These are phyloP conservation scores for Coriaria nepalensis DNA, from an alignment of 306 rosid species.

Conservation along the genomic window DNA sequence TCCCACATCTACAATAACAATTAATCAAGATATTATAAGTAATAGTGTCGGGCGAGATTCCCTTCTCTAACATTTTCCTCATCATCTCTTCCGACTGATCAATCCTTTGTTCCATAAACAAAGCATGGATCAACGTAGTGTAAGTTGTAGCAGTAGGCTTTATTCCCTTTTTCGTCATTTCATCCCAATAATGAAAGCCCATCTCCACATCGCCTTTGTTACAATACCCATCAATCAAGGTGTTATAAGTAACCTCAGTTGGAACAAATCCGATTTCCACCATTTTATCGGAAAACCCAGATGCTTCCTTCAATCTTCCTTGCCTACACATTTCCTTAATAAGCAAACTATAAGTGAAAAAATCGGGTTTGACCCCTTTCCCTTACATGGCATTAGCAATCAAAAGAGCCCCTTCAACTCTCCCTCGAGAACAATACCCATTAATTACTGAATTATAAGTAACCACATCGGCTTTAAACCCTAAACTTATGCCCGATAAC, in stretches of 20 bases:
- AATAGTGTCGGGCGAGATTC: conserved; percentile 47
- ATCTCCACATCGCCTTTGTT: conserved; percentile 52
- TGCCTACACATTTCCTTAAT: conserved; percentile 55
- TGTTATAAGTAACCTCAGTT: conserved; percentile 53
- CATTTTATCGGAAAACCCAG: conserved; percentile 38
- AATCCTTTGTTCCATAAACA: conserved; percentile 52
- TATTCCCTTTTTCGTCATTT: conserved; percentile 57
- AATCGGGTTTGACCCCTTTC: conserved; percentile 52
- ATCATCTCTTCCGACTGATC: conserved; percentile 46
- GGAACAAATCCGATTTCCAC: conserved; percentile 41
- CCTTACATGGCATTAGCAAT: conserved; percentile 37
- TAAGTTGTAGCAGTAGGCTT: conserved; percentile 45
- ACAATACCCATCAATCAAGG: conserved; percentile 66
- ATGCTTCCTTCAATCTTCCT: conserved; percentile 51
- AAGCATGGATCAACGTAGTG: conserved; percentile 68
- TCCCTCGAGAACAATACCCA: conserved; percentile 44
- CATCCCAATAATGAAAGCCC: conserved; percentile 50
- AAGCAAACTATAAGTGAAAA: conserved; percentile 50
- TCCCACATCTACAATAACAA: conserved; percentile 61
- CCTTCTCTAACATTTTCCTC: conserved; percentile 50
- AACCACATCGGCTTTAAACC: conserved; percentile 44
- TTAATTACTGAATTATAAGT: conserved; percentile 68
- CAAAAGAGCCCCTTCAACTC: conserved; percentile 31
- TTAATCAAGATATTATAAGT: conserved; percentile 71
- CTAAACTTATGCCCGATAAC: conserved; percentile 39